A percentile compares a stretch with the other conserved stretches of the same genome.
phyloP scores from a whole-genome alignment of 345 rosid genomes.

The Schrenkiella parvula region DNA sequence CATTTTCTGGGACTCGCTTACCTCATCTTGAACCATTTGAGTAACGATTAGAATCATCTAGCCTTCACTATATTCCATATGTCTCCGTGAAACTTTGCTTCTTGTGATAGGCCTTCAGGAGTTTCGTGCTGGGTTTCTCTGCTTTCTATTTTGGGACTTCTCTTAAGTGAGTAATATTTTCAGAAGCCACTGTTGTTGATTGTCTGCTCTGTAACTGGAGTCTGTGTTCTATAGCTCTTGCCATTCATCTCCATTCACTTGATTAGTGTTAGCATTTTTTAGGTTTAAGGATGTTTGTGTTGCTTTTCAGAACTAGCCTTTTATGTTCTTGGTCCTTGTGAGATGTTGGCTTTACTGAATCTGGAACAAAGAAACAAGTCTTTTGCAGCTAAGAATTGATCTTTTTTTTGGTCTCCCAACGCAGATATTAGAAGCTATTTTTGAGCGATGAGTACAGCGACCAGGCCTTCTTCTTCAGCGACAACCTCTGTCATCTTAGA shows the following conservation, averaged over 20 bases:
- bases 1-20: not conserved
- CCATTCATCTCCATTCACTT: too few species aligned
- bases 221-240: too few species aligned
- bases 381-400: not conserved
- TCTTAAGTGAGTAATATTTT: not conserved
- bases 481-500: constrained; percentile 55
- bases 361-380: not conserved
- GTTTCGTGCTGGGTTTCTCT: too few species aligned
- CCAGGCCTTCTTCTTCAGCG: constrained; percentile 35
- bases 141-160: not conserved
- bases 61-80: not conserved
- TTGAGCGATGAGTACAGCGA: constrained; percentile 33
- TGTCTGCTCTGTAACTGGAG: too few species aligned
- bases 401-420: not conserved
- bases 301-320: not conserved
- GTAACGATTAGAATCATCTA: not conserved
- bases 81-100: not conserved
- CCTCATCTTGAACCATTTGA: not conserved
- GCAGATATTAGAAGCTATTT: constrained; percentile 11
- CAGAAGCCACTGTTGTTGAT: not conserved
- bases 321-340: not conserved
- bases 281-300: not conserved
- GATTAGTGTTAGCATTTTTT: not conserved
- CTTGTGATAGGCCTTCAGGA: not conserved
- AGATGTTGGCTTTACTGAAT: not conserved